Percentiles rank a stretch among this genome's conserved stretches.
Evolutionary conservation across 306 rosid species (phyloP).

Genomic region (Ziziphus jujuba): DNA sequence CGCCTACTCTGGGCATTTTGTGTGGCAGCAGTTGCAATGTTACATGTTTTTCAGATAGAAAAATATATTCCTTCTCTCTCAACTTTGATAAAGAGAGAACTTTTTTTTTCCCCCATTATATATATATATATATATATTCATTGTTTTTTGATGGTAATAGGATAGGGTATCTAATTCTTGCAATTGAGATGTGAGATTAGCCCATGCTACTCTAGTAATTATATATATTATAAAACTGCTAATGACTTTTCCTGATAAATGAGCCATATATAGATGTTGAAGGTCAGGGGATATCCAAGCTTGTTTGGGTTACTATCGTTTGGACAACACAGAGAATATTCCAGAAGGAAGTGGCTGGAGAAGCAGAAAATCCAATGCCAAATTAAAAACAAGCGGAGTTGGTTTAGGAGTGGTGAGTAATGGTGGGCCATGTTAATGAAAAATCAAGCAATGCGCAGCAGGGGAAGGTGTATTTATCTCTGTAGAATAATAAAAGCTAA

Average conservation of each 20-base stretch:
- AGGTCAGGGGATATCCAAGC: background rate
- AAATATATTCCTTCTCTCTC: background rate
- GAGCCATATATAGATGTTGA: background rate
- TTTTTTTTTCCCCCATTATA: no score
- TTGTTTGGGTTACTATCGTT: background rate
- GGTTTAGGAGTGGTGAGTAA: background rate
- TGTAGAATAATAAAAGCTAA: background rate
- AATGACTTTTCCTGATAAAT: background rate
- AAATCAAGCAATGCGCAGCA: background rate
- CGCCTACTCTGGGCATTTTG: conserved; percentile 11
- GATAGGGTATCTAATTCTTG: conserved; percentile 14
- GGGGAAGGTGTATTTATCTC: conserved; percentile 7
- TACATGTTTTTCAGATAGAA: background rate
- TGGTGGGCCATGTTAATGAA: background rate
- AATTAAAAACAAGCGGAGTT: background rate
- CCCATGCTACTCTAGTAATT: background rate
- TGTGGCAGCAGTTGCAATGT: conserved; percentile 33
- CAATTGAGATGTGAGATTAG: background rate
- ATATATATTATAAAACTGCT: background rate
- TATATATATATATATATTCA: background rate
- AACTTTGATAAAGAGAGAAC: conserved; percentile 13
- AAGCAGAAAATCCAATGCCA: background rate
- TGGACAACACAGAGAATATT: conserved; percentile 7
- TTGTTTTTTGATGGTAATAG: background rate
- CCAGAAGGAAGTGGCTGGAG: background rate